Evolutionary conservation across 495 filamentous ascomycete species (phyloP), one percentile per base, ranked within the genome.

Genomic region (Hypoxylon rickii): DNA sequence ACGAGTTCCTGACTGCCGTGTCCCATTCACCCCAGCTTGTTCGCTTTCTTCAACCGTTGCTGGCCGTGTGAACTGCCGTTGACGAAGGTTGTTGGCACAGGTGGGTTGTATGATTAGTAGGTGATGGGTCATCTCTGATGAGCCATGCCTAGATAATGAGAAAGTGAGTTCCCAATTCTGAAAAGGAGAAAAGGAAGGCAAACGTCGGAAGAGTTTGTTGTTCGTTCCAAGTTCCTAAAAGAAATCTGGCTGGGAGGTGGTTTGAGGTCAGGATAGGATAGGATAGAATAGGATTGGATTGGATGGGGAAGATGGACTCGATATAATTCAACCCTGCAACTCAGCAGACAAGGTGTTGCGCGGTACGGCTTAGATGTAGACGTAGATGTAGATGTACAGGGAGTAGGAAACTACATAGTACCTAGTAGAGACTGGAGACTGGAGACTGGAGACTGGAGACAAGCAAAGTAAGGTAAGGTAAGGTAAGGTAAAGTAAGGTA

Each of bases 111-210:
- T 7, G 16, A 38, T 38, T 17, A 18, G 53, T 51, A 44, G 37
- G n/a, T 41, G 44, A 54, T 31, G 40, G 51, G 54, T 68, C 62
- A 68, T 63, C 44, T 65, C 65, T 41, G 61, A 64, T 64, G 55
- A 55, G 55, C 61, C 61, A 64, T 60, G 50, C 51, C 55, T 55
- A 55, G n/a, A 52, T 21, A 13, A 20, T 50, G 55, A 51, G 21
- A 55, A 19, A 51, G 17, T n/a, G n/a, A n/a, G n/a, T n/a, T n/a
- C n/a, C n/a, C n/a, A n/a, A 8, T 50, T 55, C 55, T 48, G 19
- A 39, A 45, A 52, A 26, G 13, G 29, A 39, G 46, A 19, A 43
- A 41, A 37, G 18, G 18, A 44, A 46, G 60, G 55, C 41, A 64
- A 60, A 55, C 45, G 50, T 59, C 20, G 13, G n/a, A 10, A 13